Evolutionary conservation across 176 grass and related monocot genomes (phyloP).

Genomic region (Ensete ventricosum): DNA sequence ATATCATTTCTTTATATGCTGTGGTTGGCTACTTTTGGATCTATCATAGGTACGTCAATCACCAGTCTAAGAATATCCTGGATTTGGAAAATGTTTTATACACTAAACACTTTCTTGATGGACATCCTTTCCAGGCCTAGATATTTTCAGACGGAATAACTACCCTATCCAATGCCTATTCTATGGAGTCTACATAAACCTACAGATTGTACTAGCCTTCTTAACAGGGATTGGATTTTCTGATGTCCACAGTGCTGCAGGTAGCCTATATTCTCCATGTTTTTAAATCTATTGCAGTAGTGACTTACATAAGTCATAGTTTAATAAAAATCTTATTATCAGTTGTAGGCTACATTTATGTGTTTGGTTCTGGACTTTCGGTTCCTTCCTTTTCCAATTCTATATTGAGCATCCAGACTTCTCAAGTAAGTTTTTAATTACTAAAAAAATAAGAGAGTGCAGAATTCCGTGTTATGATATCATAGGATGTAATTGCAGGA

Average conservation of each 20-base stretch:
- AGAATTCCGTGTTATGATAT: neutral
- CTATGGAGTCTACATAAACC: constrained; percentile 47
- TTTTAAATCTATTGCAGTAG: neutral
- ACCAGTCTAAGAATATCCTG: neutral
- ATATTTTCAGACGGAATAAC: constrained; percentile 45
- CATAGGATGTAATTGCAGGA: neutral
- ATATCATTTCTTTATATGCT: constrained; percentile 18
- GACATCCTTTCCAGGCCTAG: constrained; percentile 30
- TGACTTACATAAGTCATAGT: neutral
- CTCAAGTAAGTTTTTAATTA: constrained; percentile 4
- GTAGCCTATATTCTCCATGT: constrained; percentile 3
- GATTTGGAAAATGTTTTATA: neutral
- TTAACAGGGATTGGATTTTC: constrained; percentile 42
- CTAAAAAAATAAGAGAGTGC: neutral
- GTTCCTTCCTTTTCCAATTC: constrained; percentile 11
- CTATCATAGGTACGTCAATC: constrained; percentile 14
- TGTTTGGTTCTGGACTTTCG: constrained; percentile 27
- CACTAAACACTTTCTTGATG: neutral
- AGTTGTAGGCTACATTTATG: constrained; percentile 63
- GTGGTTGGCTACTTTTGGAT: constrained; percentile 8
- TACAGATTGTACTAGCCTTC: constrained; percentile 61
- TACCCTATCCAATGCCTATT: constrained; percentile 49
- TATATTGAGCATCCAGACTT: constrained; percentile 9
- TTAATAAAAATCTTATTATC: neutral
- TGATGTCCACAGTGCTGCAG: constrained; percentile 46